Conservation (phyloP, 2,329 filamentous ascomycete species). For the Phialemoniopsis sp. region DNA sequence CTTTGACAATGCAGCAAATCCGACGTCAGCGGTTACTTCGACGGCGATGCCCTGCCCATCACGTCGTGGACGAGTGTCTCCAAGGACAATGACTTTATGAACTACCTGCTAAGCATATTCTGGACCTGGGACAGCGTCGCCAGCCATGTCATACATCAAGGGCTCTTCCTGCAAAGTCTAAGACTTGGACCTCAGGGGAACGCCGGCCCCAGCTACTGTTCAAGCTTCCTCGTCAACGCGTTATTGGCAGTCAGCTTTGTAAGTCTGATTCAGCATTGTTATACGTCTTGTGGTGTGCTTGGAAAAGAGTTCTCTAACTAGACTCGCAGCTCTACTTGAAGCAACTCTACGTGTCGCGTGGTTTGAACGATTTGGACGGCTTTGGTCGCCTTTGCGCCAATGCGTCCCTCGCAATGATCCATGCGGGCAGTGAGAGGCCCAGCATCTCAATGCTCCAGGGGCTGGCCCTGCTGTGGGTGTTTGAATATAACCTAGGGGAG, state of each 20-base stretch:
- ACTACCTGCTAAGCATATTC: slow-evolving; percentile 12
- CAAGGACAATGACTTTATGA: slow-evolving; percentile 9
- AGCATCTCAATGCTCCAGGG: slow-evolving; percentile 13
- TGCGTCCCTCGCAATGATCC: too few relatives aligned
- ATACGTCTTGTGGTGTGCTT: too few relatives aligned
- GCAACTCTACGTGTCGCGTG: too few relatives aligned
- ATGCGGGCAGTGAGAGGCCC: neutral
- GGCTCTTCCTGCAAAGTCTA: slow-evolving; percentile 10
- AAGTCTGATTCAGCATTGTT: slow-evolving; percentile 1
- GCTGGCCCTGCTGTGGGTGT: slow-evolving; percentile 11
- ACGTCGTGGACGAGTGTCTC: slow-evolving; percentile 13
- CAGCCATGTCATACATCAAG: slow-evolving; percentile 9
- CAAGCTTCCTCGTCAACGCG: slow-evolving; percentile 14
- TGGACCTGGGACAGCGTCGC: slow-evolving; percentile 17
- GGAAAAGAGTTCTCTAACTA: too few relatives aligned
- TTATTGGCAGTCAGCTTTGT: slow-evolving; percentile 14
- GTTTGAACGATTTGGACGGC: too few relatives aligned
- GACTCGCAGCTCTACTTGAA: too few relatives aligned
- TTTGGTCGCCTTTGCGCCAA: too few relatives aligned
- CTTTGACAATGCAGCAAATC: neutral
- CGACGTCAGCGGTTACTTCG: neutral
- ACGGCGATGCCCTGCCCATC: slow-evolving; percentile 8
- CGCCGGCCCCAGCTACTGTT: slow-evolving; percentile 11
- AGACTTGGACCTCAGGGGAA: neutral
- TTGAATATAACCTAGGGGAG: slow-evolving; percentile 9